Evolutionary conservation across 164 flowering plant genomes (phyloP).

Genomic region (Taxillus chinensis): DNA sequence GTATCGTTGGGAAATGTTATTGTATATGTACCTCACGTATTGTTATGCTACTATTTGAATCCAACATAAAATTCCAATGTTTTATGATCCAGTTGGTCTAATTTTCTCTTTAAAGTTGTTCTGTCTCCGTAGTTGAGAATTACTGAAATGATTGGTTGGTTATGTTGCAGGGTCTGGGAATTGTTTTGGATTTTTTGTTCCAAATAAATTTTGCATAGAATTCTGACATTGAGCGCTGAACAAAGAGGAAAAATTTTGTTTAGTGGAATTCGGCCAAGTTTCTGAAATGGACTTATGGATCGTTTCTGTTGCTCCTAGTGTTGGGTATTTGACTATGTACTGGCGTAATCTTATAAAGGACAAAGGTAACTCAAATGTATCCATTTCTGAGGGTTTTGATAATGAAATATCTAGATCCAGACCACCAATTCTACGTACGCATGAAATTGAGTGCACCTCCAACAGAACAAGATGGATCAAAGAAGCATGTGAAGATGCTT

Average conservation of each 20-base stretch:
- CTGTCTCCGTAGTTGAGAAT: not conserved
- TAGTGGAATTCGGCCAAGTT: not conserved
- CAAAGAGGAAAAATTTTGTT: not conserved
- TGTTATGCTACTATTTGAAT: no score
- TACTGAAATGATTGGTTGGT: not conserved
- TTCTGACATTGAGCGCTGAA: not conserved
- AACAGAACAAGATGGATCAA: not conserved
- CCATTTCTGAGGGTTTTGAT: not conserved
- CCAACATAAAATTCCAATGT: not conserved
- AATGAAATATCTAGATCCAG: not conserved
- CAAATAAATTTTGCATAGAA: no score
- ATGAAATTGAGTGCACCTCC: not conserved
- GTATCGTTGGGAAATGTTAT: no score
- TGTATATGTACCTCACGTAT: no score
- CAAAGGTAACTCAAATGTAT: not conserved
- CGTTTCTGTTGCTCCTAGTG: conserved; percentile 63
- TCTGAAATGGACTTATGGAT: conserved; percentile 63
- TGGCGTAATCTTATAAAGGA: conserved; percentile 21
- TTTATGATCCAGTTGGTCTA: not conserved
- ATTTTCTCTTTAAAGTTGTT: no score
- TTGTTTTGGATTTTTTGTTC: not conserved
- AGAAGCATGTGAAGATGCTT: not conserved
- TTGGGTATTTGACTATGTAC: conserved; percentile 52
- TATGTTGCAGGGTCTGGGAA: not conserved
- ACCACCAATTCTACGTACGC: not conserved